Evolutionary conservation across 495 filamentous ascomycete species (phyloP), one percentile per base, ranked within the genome.

Genomic region (Viridothelium virens): DNA sequence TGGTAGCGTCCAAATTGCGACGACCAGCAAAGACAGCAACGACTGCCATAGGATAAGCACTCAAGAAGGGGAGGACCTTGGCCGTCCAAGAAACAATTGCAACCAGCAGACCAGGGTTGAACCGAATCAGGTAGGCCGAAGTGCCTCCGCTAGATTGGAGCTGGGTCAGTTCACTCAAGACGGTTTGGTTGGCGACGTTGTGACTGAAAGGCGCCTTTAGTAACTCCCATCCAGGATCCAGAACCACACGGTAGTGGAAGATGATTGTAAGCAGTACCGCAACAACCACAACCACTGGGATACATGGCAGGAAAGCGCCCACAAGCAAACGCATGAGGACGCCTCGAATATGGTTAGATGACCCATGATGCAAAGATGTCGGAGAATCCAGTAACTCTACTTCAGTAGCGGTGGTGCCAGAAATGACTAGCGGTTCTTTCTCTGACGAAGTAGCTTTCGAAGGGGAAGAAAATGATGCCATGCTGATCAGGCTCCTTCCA

Each of bases 1-100:
- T 59, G 53, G 53, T 59, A 59, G 53, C 53, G 53, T 59, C 36
- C 31, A 59, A 59, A 59, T 38, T 59, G 53, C 36, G 53, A 59
- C 14, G n/a, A 34, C 53, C 53, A 33, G 53, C 53, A 36, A 59
- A 59, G 53, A 59, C 33, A 36, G 53, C 53, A 7, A 59, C 31
- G 10, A 34, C 25, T 59, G 53, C 53, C 53, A 59, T 59, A 34
- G 53, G 36, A 36, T 7, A 59, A 34, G 25, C 3, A 36, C 5
- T 59, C 53, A 59, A 59, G 53, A 59, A 36, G 7, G 53, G 53
- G 53, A 59, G 33, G n/a, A 59, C 36, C 31, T 59, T 59, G 53
- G 7, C 5, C 36, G 53, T 59, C 53, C 53, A 59, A 33, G 31
- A 59, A 59, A 31, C 31, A 36, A 59, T 59, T 31, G 53, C 53